Evolutionary conservation across 1,284 basidiomycete species (phyloP).

Genomic region (Ustilago cynodontis): DNA sequence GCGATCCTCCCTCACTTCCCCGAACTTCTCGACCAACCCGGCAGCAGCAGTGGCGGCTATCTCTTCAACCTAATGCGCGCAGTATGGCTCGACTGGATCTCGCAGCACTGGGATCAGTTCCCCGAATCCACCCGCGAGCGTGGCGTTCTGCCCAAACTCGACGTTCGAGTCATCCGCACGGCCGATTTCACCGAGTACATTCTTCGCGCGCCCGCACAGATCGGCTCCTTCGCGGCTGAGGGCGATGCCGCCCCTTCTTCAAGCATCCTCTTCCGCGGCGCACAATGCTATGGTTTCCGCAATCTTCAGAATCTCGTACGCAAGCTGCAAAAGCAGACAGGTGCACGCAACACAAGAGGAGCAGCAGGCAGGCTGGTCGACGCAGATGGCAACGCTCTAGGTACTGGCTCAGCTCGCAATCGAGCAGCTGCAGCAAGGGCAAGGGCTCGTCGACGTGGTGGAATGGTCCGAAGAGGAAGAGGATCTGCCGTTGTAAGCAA

Average conservation of each 20-base stretch:
- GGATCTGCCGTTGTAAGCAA: conserved; percentile 71
- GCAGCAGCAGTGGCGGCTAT: conserved; percentile 93
- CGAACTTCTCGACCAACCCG: conserved; percentile 81
- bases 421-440: conserved; percentile 15
- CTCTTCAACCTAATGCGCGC: conserved; percentile 74
- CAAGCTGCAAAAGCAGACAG: conserved; percentile 75
- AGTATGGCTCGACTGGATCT: conserved; percentile 56
- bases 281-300: conserved; percentile 95
- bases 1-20: conserved; percentile 73
- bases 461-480: conserved; percentile 72
- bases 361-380: conserved; percentile 52
- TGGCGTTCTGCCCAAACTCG: conserved; percentile 48
- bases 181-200: conserved; percentile 78
- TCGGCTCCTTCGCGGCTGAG: not conserved
- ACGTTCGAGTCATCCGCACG: conserved; percentile 60
- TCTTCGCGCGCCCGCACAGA: conserved; percentile 42
- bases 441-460: conserved; percentile 62
- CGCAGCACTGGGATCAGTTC: conserved; percentile 26
- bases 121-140: conserved; percentile 14
- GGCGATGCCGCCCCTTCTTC: not conserved
- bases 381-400: conserved; percentile 28
- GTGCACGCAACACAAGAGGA: conserved; percentile 72
- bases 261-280: conserved; percentile 84
- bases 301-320: conserved; percentile 97
- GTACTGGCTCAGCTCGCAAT: conserved; percentile 6